Evolutionary conservation across 2,329 filamentous ascomycete species (phyloP).

Genomic region (Arthrobotrys entomopaga): DNA sequence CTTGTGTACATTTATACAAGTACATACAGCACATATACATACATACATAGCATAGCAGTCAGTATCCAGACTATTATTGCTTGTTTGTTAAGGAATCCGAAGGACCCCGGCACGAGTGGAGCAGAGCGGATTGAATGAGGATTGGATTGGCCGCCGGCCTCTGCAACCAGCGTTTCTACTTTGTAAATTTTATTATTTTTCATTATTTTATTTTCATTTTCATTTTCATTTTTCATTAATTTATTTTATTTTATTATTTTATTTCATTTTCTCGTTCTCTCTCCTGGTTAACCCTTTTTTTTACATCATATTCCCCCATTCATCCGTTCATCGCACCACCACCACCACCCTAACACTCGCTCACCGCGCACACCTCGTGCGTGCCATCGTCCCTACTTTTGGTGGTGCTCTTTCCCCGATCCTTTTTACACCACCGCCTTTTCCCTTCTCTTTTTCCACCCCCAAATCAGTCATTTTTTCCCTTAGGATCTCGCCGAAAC

Average conservation of each 20-base stretch:
- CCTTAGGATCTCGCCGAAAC: constrained; percentile 49
- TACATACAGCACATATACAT: no score
- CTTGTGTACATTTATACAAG: no score
- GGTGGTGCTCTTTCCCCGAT: constrained; percentile 44
- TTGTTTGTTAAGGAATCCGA: constrained; percentile 38
- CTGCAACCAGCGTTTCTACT: constrained; percentile 10
- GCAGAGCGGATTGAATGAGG: constrained; percentile 16
- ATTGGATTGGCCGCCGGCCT: background rate
- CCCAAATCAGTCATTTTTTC: constrained; percentile 35
- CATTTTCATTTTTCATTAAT: background rate
- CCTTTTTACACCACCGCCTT: constrained; percentile 36
- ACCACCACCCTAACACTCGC: background rate
- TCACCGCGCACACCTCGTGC: no score
- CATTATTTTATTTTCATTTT: background rate
- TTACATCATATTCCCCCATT: constrained; percentile 53
- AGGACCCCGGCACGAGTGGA: constrained; percentile 32
- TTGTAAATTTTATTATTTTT: constrained; percentile 42
- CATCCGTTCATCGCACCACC: constrained; percentile 34
- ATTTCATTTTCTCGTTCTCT: constrained; percentile 14
- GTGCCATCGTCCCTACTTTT: constrained; percentile 2
- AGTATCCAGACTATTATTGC: constrained; percentile 12
- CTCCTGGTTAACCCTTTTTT: constrained; percentile 53
- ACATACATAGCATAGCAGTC: constrained; percentile 5
- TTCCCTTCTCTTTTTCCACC: constrained; percentile 46
- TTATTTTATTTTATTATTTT: constrained; percentile 24